These are phyloP conservation scores for Cryomyces minteri DNA, from an alignment of 495 filamentous ascomycete genomes.

Conservation along the genomic window DNA sequence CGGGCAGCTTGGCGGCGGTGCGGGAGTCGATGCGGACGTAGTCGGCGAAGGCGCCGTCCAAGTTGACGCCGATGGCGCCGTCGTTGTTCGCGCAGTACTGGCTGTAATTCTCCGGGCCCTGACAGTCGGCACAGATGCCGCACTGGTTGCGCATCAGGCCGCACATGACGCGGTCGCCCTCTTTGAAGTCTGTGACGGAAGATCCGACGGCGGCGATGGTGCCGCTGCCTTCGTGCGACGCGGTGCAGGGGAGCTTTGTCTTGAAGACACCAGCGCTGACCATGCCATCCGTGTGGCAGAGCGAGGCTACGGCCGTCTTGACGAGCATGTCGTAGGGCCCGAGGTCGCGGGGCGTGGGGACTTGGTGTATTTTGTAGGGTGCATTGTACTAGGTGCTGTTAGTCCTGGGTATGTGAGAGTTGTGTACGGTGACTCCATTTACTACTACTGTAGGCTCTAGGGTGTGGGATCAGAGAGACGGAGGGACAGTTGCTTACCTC, in stretches of 20 bases:
- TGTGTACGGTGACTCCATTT: neutral
- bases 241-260: conserved; percentile 29
- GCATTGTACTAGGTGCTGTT: conserved; percentile 30
- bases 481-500: conserved; percentile 1
- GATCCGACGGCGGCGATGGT: conserved; percentile 31
- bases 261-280: conserved; percentile 25
- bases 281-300: conserved; percentile 44
- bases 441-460: too few relatives aligned
- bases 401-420: neutral
- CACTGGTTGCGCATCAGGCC: conserved; percentile 29
- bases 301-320: conserved; percentile 36
- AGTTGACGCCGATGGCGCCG: conserved; percentile 24
- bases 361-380: conserved; percentile 29
- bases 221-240: conserved; percentile 40
- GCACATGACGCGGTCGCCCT: conserved; percentile 32
- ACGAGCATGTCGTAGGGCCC: conserved; percentile 32
- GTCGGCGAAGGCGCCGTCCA: conserved; percentile 33
- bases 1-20: conserved; percentile 25
- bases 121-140: conserved; percentile 29
- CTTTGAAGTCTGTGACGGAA: conserved; percentile 22
- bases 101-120: conserved; percentile 19
- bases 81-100: conserved; percentile 29
- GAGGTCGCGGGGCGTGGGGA: conserved; percentile 28
- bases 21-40: conserved; percentile 31
- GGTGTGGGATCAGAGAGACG: neutral